Evolutionary conservation across 768 basidiomycete species (phyloP), one percentile per base, ranked within the genome.

Genomic region (Termitomyces sp.): DNA sequence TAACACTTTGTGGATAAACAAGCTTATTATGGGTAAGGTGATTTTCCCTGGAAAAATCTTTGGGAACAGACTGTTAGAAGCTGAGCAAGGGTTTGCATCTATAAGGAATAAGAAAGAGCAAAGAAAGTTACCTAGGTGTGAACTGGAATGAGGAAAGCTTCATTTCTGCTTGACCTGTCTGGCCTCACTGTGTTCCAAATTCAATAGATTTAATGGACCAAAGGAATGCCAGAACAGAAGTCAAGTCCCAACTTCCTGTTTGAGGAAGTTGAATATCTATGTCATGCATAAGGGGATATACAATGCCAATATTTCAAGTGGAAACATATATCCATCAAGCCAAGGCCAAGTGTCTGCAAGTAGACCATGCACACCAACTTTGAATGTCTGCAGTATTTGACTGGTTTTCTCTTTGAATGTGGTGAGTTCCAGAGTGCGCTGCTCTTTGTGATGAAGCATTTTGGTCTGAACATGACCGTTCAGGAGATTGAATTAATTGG

Each of bases 361-460:
- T 54, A 70, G 61, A 58, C 84, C 78, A 15, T 75, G 76, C 20
- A 75, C 66, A 56, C 83, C 82, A 42, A 84, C 76, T 60, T 93
- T 92, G 55, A 94, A 86, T 1, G 89, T 88, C 59, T 81, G 81
- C 46, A 95, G 77, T 56, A 98, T 79, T 37, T 71, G 83, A 63
- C 78, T 84, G 22, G 86, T 88, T 74, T 90, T 93, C 68, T 87
- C 86, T 65, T 89, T 92, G 74, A 98, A 92, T 49, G 88, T 86
- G 44, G 83, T 85, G 8, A 97, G 75, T 63, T 98, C 93, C 0
- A 79, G 72, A 5, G 87, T 83, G 42, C 95, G 84, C 65, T 87
- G 85, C 63, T 91, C 88, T 66, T 86, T 82, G 24, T 90, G 82
- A 39, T 82, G 74, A 27, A 87, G 74, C 56, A 96, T 78, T 68